Conservation (phyloP, 371 early-diverging fungal species). For the Massospora cicadina region DNA sequence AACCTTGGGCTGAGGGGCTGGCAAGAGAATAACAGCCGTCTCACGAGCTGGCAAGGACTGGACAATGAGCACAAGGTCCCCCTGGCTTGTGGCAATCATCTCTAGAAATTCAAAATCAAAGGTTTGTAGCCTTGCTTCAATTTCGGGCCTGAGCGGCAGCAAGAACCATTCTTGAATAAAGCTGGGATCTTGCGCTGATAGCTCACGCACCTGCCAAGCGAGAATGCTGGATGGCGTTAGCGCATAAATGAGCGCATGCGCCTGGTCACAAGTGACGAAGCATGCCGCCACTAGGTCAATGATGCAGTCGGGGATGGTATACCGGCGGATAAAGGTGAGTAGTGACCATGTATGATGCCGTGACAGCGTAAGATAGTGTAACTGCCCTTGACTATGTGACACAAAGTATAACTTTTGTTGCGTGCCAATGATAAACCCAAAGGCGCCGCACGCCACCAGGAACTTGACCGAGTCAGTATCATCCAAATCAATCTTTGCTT, state of each 20-base stretch:
- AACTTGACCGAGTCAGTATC: neutral
- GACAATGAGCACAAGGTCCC: neutral
- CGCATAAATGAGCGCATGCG: neutral
- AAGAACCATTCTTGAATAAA: neutral
- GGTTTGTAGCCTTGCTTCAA: neutral
- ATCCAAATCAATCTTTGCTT: neutral
- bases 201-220: neutral
- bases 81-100: neutral
- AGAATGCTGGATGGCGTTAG: neutral
- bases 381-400: neutral
- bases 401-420: neutral
- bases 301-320: neutral
- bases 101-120: neutral
- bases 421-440: neutral
- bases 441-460: neutral
- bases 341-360: neutral
- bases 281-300: neutral
- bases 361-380: neutral
- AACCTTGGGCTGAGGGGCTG: neutral
- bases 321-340: neutral
- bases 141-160: neutral
- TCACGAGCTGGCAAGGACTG: neutral
- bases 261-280: neutral
- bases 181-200: neutral
- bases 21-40: neutral